These are phyloP conservation scores for Salvia rosmarinus DNA, from an alignment of 257 asterid species.

Conservation along the genomic window DNA sequence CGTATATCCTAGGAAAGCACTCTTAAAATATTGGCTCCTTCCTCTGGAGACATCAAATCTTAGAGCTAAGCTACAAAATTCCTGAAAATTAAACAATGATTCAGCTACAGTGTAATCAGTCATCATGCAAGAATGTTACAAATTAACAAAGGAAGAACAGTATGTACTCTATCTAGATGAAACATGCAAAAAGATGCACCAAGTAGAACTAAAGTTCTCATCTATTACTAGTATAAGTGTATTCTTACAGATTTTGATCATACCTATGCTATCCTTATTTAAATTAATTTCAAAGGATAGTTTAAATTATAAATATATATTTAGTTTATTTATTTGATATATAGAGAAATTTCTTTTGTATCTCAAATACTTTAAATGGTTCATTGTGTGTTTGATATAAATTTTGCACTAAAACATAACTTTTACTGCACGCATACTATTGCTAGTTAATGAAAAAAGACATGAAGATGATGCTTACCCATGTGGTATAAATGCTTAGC, in stretches of 20 bases:
- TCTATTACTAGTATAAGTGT: background rate
- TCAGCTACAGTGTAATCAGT: background rate
- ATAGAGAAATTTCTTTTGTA: too few relatives aligned
- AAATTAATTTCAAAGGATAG: too few relatives aligned
- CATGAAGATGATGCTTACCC: background rate
- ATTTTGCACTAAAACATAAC: too few relatives aligned
- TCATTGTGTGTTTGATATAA: too few relatives aligned
- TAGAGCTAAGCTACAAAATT: constrained; percentile 95
- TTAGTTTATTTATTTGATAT: too few relatives aligned
- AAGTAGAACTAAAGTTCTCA: background rate
- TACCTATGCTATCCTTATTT: too few relatives aligned
- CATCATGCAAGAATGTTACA: background rate
- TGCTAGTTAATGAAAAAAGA: background rate
- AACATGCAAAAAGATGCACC: background rate
- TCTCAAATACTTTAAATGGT: too few relatives aligned
- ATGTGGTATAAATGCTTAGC: background rate
- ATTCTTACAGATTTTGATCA: too few relatives aligned
- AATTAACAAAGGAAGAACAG: background rate
- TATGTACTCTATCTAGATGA: background rate
- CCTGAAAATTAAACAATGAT: constrained; percentile 51
- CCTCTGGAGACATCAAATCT: constrained; percentile 95
- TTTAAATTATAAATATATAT: too few relatives aligned
- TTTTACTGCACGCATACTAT: too few relatives aligned
- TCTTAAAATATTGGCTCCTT: constrained; percentile 80
- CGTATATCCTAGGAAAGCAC: constrained; percentile 86